Base-by-base conservation (phyloP, 768 basidiomycete genomes). In the Porphyrellus cyaneotinctus region DNA sequence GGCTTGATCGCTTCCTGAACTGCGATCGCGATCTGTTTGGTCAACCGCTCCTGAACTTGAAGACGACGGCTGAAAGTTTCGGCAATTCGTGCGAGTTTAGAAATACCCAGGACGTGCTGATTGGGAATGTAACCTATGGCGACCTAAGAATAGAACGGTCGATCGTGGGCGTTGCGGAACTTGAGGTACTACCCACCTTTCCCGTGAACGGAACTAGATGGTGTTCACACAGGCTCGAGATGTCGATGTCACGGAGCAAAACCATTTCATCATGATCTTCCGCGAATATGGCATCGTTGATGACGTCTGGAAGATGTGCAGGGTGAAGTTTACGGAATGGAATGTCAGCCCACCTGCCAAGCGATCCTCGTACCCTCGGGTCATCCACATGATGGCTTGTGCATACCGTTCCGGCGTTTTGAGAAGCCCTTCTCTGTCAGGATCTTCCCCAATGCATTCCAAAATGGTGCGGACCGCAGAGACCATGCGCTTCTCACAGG, bases 221-320 rank as follows among this genome's bases (percentile, higher is more conserved):
- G 67, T 99, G 97, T 75, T 99, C 97, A 72, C 97, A 99, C 53
- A 99, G 75, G 66, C 92, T 95, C 42, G 92, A 97, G 53, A 99
- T 86, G 67, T 97, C 91, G 63, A 99, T 98, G 68, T 99, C 95
- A 54, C 90, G 84, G 51, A 99, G 95, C 53, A 99, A 83, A 37
- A 99, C 97, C 93, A 99, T 95, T 72, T 99, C 97, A 64, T 98
- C 97, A 75, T 99, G 97, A 72, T 99, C 93, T 71, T 99, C 97
- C 39, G 92, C 87, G 67, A 99, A 99, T 35, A 99, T 84, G 52
- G 97, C 97, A 77, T 95, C 91, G 72, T 97, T 97, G 58, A 98
- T 97, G 63, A 98, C 95, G 69, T 99, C 97, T 93, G 66, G 36
- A 59, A 48, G 45, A 24, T 32, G 26, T 59, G 49, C 22, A 64